Percentiles rank a stretch among this genome's conserved stretches.
These are phyloP conservation scores for Toxoplasma gondii DNA, from an alignment of 169 alveolate genomes.

Conservation along the genomic window DNA sequence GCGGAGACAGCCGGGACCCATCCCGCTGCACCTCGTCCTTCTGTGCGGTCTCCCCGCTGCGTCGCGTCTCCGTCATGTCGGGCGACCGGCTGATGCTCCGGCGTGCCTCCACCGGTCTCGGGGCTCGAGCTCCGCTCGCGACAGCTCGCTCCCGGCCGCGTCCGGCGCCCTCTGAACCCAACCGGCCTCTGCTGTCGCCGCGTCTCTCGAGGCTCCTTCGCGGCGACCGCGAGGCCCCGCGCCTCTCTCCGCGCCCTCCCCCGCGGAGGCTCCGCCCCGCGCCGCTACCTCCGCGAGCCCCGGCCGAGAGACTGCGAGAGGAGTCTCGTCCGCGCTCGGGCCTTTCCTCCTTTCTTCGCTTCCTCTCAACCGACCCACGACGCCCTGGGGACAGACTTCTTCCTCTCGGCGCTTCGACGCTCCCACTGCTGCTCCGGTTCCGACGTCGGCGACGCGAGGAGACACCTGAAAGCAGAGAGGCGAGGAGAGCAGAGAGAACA, in stretches of 20 bases:
- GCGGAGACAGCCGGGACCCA: background rate
- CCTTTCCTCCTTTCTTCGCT: background rate
- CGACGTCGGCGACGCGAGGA: background rate
- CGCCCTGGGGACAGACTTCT: background rate
- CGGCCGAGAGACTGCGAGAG: background rate
- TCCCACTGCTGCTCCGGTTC: background rate
- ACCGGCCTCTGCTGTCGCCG: background rate
- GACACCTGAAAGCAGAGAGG: background rate
- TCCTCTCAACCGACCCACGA: background rate
- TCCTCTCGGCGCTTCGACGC: background rate
- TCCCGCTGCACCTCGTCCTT: background rate
- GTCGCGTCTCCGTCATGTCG: background rate
- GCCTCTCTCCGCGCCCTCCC: background rate
- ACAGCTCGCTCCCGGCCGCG: background rate
- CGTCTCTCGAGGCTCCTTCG: background rate
- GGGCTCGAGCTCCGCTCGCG: background rate
- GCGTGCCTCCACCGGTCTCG: background rate
- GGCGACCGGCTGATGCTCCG: slow-evolving; percentile 2
- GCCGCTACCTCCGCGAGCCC: background rate
- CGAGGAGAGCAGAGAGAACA: background rate
- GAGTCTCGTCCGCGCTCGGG: background rate
- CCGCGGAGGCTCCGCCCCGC: background rate
- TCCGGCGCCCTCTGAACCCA: background rate
- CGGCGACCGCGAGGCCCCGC: background rate
- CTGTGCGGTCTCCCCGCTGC: background rate